These are phyloP conservation scores for Mycena sp. DNA, from an alignment of 1,284 basidiomycete genomes.

Conservation along the genomic window DNA sequence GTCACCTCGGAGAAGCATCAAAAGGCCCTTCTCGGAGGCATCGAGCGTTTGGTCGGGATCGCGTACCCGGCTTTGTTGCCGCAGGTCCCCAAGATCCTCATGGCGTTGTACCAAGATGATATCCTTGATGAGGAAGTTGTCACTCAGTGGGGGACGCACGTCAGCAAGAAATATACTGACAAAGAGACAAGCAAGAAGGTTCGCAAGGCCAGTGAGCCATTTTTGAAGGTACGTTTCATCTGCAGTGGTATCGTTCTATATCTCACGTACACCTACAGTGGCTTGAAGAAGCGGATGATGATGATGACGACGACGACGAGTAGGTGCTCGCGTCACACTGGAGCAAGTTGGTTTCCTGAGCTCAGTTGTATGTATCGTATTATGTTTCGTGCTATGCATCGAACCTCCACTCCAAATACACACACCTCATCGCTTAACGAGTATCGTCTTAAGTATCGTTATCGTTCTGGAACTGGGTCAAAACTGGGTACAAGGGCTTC, in stretches of 20 bases:
- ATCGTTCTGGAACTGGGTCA: too few species aligned
- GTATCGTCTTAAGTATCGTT: too few species aligned
- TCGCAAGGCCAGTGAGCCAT: constrained; percentile 94
- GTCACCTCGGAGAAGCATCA: constrained; percentile 93
- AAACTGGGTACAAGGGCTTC: too few species aligned
- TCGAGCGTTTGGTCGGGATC: constrained; percentile 86
- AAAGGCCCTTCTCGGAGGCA: constrained; percentile 91
- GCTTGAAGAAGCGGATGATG: constrained; percentile 67
- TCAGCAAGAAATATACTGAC: constrained; percentile 98
- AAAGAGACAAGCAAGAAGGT: constrained; percentile 97
- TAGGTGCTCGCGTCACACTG: constrained; percentile 5
- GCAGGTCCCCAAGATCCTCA: constrained; percentile 89
- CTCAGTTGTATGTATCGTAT: constrained; percentile 11
- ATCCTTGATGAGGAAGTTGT: constrained; percentile 93
- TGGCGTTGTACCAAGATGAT: constrained; percentile 95
- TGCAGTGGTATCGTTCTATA: neutral
- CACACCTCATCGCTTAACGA: constrained; percentile 10
- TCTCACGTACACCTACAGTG: constrained; percentile 47
- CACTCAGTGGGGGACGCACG: constrained; percentile 95
- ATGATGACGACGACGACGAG: constrained; percentile 54
- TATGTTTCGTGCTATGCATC: constrained; percentile 11
- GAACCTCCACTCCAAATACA: constrained; percentile 27
- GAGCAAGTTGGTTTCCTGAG: neutral
- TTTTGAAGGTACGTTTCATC: constrained; percentile 72
- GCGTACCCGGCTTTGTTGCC: constrained; percentile 73